Conservation (phyloP, 2,329 filamentous ascomycete species). For the Aspergillus aculeatinus region DNA sequence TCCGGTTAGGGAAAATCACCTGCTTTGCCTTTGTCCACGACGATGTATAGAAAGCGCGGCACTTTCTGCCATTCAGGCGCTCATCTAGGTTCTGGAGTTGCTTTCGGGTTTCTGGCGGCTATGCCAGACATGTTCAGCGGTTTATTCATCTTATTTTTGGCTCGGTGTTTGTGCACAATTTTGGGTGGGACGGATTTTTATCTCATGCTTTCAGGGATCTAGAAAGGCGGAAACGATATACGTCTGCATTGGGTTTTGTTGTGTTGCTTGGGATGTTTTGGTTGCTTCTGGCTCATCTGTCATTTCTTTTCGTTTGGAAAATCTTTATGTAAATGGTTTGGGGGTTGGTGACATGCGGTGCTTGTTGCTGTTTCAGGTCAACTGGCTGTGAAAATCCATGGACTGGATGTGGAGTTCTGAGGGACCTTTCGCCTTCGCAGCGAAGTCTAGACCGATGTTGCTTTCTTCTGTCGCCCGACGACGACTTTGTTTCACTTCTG, state of each 20-base stretch:
- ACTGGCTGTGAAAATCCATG: conserved; percentile 37
- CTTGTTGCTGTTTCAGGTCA: conserved; percentile 30
- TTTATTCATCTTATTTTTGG: conserved; percentile 27
- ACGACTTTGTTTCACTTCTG: conserved; percentile 18
- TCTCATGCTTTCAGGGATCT: conserved; percentile 37
- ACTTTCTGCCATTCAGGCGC: conserved; percentile 34
- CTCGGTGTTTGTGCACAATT: conserved; percentile 28
- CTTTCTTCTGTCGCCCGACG: conserved; percentile 22
- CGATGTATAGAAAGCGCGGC: conserved; percentile 44
- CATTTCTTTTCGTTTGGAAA: conserved; percentile 24
- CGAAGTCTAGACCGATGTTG: conserved; percentile 34
- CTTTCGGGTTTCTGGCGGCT: conserved; percentile 33
- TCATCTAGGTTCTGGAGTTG: conserved; percentile 40
- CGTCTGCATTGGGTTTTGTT: conserved; percentile 45
- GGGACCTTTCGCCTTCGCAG: conserved; percentile 29
- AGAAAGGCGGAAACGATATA: conserved; percentile 48
- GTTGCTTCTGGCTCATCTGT: conserved; percentile 23
- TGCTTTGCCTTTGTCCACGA: conserved; percentile 33
- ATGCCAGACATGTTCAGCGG: conserved; percentile 30
- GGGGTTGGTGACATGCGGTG: conserved; percentile 33
- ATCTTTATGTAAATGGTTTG: conserved; percentile 37
- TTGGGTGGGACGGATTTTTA: conserved; percentile 36
- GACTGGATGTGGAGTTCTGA: conserved; percentile 41
- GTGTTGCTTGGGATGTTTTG: conserved; percentile 34
- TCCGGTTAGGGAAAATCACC: conserved; percentile 37